These are phyloP conservation scores for Sporothrix pallida DNA, from an alignment of 2,329 filamentous ascomycete species.

Conservation along the genomic window DNA sequence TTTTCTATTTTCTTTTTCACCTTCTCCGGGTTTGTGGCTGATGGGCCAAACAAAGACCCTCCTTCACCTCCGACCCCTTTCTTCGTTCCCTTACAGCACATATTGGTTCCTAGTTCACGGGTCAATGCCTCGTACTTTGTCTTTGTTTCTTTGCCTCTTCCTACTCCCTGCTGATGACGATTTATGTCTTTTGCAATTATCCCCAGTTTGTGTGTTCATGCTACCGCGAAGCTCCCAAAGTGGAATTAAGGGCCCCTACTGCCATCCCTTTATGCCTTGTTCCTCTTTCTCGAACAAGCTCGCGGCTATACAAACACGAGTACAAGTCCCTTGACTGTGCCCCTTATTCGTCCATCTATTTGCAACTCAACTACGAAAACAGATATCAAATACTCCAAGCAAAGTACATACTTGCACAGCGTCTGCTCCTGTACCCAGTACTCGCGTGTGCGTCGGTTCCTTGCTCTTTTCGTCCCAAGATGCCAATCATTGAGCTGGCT, in stretches of 20 bases:
- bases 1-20: background rate
- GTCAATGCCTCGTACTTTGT: background rate
- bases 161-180: background rate
- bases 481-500: constrained; percentile 27
- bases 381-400: background rate
- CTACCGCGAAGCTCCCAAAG: background rate
- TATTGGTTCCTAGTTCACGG: background rate
- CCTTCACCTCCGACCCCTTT: background rate
- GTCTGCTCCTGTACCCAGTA: background rate
- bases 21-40: background rate
- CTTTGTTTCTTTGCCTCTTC: background rate
- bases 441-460: background rate
- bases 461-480: constrained; percentile 19
- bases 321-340: background rate
- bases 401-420: background rate
- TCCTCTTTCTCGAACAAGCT: background rate
- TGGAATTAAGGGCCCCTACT: background rate
- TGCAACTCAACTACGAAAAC: background rate
- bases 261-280: constrained; percentile 20
- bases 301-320: background rate
- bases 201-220: constrained; percentile 16
- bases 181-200: background rate
- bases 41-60: background rate
- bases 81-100: constrained; percentile 11
- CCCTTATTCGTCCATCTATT: background rate